Conservation (phyloP, 495 filamentous ascomycete species). For the Daldinia bambusicola region DNA sequence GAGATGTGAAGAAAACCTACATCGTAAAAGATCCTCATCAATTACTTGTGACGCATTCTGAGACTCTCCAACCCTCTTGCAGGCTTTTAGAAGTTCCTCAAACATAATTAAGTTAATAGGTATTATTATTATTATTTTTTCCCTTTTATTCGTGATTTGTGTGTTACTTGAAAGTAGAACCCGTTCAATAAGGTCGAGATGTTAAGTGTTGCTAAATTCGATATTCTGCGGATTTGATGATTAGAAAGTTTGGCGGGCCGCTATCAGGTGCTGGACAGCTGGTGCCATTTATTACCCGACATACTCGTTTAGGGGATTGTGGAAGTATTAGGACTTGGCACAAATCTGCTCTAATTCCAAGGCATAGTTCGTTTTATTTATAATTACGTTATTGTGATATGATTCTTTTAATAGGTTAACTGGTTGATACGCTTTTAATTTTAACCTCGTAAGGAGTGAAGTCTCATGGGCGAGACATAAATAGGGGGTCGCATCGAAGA, state of each 20-base stretch:
- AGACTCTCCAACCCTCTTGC: conserved; percentile 1
- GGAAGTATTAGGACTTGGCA: no score
- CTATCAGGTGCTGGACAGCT: neutral
- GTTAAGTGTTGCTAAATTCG: neutral
- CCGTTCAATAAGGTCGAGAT: neutral
- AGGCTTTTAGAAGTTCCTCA: conserved; percentile 26
- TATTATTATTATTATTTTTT: neutral
- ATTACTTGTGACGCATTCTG: neutral
- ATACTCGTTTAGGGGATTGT: neutral
- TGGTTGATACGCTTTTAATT: no score
- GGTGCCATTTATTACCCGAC: neutral
- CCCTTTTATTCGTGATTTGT: neutral
- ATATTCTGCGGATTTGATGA: neutral
- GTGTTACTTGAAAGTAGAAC: neutral
- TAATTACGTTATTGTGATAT: no score
- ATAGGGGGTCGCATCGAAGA: no score
- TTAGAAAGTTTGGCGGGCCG: neutral
- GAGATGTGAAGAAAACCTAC: conserved; percentile 14
- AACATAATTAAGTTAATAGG: conserved; percentile 9
- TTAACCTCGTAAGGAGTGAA: no score
- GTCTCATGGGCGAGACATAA: no score
- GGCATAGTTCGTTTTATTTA: no score
- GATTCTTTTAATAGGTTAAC: no score
- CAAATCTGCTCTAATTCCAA: no score
- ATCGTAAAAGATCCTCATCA: conserved; percentile 10